These are phyloP conservation scores for Paramarasmius palmivorus DNA, from an alignment of 1,284 basidiomycete genomes.

Conservation along the genomic window DNA sequence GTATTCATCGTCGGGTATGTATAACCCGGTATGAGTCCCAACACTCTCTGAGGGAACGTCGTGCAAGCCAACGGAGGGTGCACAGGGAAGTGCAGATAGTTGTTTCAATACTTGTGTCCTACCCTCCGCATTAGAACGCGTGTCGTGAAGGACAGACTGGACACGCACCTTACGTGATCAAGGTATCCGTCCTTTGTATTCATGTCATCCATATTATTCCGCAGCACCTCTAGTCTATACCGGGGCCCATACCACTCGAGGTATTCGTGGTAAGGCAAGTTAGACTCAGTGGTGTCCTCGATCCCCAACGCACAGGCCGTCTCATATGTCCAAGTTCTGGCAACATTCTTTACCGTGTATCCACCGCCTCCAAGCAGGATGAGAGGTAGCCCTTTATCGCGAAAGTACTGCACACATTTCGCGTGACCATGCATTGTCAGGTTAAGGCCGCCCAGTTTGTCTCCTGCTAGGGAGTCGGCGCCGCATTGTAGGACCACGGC, in stretches of 20 bases:
- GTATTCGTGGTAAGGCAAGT: slow-evolving; percentile 94
- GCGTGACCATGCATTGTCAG: slow-evolving; percentile 94
- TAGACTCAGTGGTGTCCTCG: slow-evolving; percentile 74
- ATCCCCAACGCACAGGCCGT: slow-evolving; percentile 92
- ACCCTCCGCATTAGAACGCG: neutral
- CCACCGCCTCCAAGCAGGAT: slow-evolving; percentile 95
- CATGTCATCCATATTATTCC: slow-evolving; percentile 94
- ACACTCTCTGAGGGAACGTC: slow-evolving; percentile 67
- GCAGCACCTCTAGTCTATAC: slow-evolving; percentile 89
- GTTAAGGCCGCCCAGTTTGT: slow-evolving; percentile 97
- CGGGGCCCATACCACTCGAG: slow-evolving; percentile 98
- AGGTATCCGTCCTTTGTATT: slow-evolving; percentile 51
- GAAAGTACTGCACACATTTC: slow-evolving; percentile 86
- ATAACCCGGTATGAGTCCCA: slow-evolving; percentile 57
- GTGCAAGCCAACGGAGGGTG: slow-evolving; percentile 1
- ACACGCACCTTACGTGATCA: neutral
- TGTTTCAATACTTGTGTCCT: neutral
- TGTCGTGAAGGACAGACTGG: neutral
- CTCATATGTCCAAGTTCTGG: slow-evolving; percentile 95
- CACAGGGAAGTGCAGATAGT: neutral
- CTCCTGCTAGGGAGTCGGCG: slow-evolving; percentile 92
- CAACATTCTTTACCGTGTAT: slow-evolving; percentile 96
- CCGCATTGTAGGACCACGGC: slow-evolving; percentile 95
- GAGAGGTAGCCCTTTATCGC: slow-evolving; percentile 83
- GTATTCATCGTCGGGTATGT: slow-evolving; percentile 34